Evolutionary conservation across 2,329 filamentous ascomycete species (phyloP).

Genomic region (Leptographium galeiforme): DNA sequence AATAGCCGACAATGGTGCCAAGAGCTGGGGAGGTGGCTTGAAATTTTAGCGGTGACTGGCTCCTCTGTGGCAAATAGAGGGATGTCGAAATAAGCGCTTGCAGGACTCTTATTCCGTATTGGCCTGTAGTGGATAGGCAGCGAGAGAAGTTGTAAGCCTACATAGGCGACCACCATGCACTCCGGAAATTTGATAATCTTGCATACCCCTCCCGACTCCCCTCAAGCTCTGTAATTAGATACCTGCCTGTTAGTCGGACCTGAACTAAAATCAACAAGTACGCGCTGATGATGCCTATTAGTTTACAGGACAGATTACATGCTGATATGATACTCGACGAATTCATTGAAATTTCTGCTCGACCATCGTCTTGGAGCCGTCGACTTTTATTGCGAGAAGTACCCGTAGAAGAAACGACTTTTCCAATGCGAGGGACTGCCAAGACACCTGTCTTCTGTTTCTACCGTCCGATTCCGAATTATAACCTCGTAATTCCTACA

Average conservation of each 20-base stretch:
- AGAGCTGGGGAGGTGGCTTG: neutral
- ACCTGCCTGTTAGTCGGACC: neutral
- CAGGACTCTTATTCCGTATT: neutral
- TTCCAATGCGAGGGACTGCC: neutral
- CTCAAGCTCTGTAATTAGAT: neutral
- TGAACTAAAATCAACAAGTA: too few species aligned
- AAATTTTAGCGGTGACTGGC: neutral
- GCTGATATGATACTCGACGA: too few species aligned
- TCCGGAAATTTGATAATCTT: constrained; percentile 11
- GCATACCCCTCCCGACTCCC: constrained; percentile 2
- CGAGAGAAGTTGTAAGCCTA: neutral
- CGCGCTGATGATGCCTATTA: too few species aligned
- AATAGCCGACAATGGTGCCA: neutral
- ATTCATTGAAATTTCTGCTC: too few species aligned
- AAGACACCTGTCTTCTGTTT: neutral
- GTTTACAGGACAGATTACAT: too few species aligned
- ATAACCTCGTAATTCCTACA: neutral
- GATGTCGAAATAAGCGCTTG: neutral
- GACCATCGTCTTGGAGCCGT: too few species aligned
- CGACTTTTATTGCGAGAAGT: too few species aligned
- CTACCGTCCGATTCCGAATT: neutral
- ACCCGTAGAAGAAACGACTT: too few species aligned
- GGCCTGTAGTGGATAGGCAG: neutral
- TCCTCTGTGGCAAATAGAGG: constrained; percentile 1
- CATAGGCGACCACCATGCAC: neutral